Evolutionary conservation across 805 yeast species (phyloP), one percentile per base, ranked within the genome.

Genomic region (Kluyveromyces nonfermentans): DNA sequence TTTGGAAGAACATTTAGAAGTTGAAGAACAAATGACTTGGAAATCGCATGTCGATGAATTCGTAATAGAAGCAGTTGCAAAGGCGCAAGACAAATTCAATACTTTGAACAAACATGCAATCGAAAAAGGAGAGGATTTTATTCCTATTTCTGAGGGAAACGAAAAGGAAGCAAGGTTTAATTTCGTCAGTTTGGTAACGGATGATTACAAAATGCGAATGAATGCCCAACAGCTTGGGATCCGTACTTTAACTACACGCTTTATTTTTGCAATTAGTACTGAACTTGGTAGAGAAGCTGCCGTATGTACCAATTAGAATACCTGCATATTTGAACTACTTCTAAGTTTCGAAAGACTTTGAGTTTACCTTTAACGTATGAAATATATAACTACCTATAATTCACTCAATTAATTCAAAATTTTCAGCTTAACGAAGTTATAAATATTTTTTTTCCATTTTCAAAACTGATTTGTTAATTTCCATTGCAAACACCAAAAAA

Each of bases 11-110:
- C 80, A 85, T 5, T 62, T 78, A 16, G 90, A 82, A 55, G 81
- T 82, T 60, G 88, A 82, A 57, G 77, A 78, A 54, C 82, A 82
- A 54, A 75, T 78, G 36, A 74, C 76, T 36, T 82, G 89, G 90
- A 69, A 85, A 59, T 70, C 79, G 14, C 78, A 75, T 51, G 82
- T 84, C 7, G 90, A 82, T 60, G 86, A 81, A 52, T 72, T 81
- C 33, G 79, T 81, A 41, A 59, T 69, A 72, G 61, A 77, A 72
- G 58, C 74, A 71, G 33, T 66, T 69, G 57, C 71, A 68, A 55
- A 76, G 72, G 17, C 61, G 60, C 47, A 69, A 64, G 48, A 53
- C 44, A 47, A 57, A 43, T 47, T 55, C 46, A 37, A 46, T 43
- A 17, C 39, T 39, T 30, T 46, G 49, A 33, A 40, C 36, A 40